A percentile compares a stretch with the other conserved stretches of the same genome.
These are phyloP conservation scores for Kazachstania taianensis DNA, from an alignment of 805 yeast genomes.

Conservation along the genomic window DNA sequence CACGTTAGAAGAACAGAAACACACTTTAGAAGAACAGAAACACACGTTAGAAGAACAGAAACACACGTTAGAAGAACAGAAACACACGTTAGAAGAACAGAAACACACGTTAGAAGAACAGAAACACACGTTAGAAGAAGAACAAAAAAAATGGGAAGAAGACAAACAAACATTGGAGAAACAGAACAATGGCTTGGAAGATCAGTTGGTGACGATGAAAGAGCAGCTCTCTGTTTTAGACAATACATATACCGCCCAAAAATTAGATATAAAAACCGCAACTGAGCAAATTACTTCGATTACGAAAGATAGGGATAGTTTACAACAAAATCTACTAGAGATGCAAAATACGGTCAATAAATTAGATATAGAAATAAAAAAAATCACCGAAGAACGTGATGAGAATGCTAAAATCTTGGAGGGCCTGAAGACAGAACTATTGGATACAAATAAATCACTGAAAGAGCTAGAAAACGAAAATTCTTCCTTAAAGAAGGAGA, in stretches of 20 bases:
- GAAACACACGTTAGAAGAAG: too few relatives aligned
- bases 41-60: too few relatives aligned
- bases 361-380: not conserved
- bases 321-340: not conserved
- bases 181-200: too few relatives aligned
- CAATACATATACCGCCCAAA: too few relatives aligned
- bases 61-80: too few relatives aligned
- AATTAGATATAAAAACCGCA: too few relatives aligned
- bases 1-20: not conserved
- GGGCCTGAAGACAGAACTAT: not conserved
- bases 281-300: too few relatives aligned
- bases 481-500: not conserved
- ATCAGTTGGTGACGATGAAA: too few relatives aligned
- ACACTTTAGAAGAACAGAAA: not conserved
- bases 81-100: not conserved
- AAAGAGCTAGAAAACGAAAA: not conserved
- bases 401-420: not conserved
- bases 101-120: too few relatives aligned
- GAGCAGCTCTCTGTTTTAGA: too few relatives aligned
- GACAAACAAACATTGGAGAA: not conserved
- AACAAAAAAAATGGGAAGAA: not conserved
- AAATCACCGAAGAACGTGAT: not conserved
- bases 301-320: too few relatives aligned
- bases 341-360: not conserved
- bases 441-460: not conserved